Percentiles rank a stretch among this genome's conserved stretches.
Conservation (phyloP, 2,329 filamentous ascomycete species). For the Capronia epimyces region DNA sequence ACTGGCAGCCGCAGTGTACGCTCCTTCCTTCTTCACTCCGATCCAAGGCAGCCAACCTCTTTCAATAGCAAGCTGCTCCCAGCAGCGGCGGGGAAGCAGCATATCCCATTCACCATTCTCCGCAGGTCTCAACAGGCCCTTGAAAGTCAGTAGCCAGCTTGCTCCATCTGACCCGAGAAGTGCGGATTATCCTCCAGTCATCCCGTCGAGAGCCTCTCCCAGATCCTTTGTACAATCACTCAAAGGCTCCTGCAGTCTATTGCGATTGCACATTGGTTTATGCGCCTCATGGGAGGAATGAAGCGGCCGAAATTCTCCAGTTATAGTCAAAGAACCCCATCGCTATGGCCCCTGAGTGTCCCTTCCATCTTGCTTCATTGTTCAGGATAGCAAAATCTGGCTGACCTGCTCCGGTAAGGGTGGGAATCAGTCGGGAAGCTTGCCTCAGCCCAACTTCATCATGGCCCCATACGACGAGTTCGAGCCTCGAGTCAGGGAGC, state of each 20-base stretch:
- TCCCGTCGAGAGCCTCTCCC: no score
- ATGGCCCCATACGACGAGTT: slow-evolving; percentile 53
- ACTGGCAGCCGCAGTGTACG: not conserved
- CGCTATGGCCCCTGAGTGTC: slow-evolving; percentile 48
- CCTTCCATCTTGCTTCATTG: slow-evolving; percentile 45
- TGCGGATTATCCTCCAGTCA: not conserved
- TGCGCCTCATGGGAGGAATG: slow-evolving; percentile 35
- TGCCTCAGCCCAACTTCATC: slow-evolving; percentile 45
- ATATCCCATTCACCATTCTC: no score
- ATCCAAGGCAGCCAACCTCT: not conserved
- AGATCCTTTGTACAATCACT: not conserved
- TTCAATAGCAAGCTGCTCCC: not conserved
- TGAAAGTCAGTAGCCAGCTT: no score
- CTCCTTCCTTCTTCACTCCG: not conserved
- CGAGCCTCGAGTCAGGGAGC: slow-evolving; percentile 43
- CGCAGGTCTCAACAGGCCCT: no score
- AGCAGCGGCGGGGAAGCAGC: not conserved
- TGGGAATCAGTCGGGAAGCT: slow-evolving; percentile 51
- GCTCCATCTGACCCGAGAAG: not conserved
- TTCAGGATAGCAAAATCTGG: slow-evolving; percentile 53
- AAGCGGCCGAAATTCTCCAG: slow-evolving; percentile 49
- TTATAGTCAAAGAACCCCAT: slow-evolving; percentile 52
- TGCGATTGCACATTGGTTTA: not conserved
- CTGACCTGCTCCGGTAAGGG: slow-evolving; percentile 52
- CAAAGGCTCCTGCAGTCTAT: not conserved